Evolutionary conservation across 108 stramenopile genomes (phyloP).

Genomic region (Cyclostephanos invisitatus): DNA sequence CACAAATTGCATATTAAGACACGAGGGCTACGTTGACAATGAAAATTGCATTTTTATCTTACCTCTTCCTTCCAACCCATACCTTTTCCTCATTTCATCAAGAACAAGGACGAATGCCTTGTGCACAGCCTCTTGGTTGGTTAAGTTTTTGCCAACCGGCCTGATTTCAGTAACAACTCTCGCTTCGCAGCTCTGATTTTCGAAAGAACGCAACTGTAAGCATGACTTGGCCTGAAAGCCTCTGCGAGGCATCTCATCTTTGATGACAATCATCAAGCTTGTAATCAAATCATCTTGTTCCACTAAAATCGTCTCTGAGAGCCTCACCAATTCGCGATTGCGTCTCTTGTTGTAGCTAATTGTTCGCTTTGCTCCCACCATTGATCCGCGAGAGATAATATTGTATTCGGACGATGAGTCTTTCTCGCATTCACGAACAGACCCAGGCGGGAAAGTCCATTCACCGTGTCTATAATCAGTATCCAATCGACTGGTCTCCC

Average conservation of each 20-base stretch:
- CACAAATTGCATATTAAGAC: constrained; percentile 49
- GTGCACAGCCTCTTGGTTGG: constrained; percentile 79
- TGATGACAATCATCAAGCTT: constrained; percentile 57
- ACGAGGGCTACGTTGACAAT: background rate
- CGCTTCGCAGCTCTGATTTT: constrained; percentile 56
- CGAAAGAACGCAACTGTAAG: constrained; percentile 54
- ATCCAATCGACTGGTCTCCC: constrained; percentile 79
- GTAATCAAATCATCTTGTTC: constrained; percentile 67
- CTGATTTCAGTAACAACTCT: constrained; percentile 69
- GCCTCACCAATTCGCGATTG: constrained; percentile 54
- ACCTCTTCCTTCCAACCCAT: constrained; percentile 70
- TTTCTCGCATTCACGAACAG: constrained; percentile 70
- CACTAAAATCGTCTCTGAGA: constrained; percentile 75
- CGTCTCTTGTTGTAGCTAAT: constrained; percentile 64
- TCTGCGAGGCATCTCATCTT: constrained; percentile 73
- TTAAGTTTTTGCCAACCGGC: constrained; percentile 83
- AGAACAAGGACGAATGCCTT: constrained; percentile 78
- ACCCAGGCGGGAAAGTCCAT: constrained; percentile 78
- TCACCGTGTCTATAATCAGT: constrained; percentile 59
- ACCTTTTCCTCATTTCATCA: constrained; percentile 73
- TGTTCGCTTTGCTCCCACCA: constrained; percentile 74
- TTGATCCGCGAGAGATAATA: constrained; percentile 74
- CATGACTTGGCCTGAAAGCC: constrained; percentile 79
- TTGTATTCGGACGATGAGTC: constrained; percentile 66
- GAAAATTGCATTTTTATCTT: background rate